Evolutionary conservation across 176 grass and related monocot genomes (phyloP).

Genomic region (Musa troglodytarum): DNA sequence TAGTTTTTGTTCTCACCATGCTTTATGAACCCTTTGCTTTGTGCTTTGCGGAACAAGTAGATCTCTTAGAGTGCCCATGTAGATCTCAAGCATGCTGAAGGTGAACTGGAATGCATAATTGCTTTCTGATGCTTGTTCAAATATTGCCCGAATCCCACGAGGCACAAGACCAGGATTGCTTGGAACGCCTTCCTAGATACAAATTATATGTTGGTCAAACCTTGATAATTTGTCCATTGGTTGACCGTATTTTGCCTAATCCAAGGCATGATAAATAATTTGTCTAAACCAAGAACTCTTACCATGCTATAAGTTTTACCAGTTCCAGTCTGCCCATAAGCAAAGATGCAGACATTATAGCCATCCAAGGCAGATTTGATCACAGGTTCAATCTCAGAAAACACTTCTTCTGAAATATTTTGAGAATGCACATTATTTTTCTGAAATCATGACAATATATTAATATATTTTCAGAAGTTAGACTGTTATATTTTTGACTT

Average conservation of each 20-base stretch:
- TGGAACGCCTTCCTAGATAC: conserved; percentile 53
- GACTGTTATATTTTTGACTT: background rate
- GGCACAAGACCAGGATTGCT: conserved; percentile 58
- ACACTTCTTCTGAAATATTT: conserved; percentile 63
- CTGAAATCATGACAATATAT: background rate
- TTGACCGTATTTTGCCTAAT: background rate
- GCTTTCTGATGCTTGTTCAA: conserved; percentile 57
- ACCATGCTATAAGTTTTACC: conserved; percentile 99
- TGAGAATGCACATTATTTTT: conserved; percentile 20
- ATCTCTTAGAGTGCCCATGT: conserved; percentile 87
- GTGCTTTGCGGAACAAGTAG: conserved; percentile 49
- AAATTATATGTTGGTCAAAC: background rate
- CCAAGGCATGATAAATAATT: background rate
- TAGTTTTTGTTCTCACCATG: conserved; percentile 30
- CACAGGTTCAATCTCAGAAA: conserved; percentile 81
- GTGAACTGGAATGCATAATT: conserved; percentile 61
- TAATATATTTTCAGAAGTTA: background rate
- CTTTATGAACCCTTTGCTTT: conserved; percentile 43
- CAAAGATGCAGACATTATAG: conserved; percentile 94
- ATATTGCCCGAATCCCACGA: conserved; percentile 68
- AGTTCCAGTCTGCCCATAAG: conserved; percentile 91
- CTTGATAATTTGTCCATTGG: conserved; percentile 9
- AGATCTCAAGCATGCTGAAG: conserved; percentile 99
- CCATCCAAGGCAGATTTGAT: conserved; percentile 97
- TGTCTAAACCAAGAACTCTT: conserved; percentile 30